phyloP scores from a whole-genome alignment of 345 rosid species.

The Aquilaria yunnanensis region DNA sequence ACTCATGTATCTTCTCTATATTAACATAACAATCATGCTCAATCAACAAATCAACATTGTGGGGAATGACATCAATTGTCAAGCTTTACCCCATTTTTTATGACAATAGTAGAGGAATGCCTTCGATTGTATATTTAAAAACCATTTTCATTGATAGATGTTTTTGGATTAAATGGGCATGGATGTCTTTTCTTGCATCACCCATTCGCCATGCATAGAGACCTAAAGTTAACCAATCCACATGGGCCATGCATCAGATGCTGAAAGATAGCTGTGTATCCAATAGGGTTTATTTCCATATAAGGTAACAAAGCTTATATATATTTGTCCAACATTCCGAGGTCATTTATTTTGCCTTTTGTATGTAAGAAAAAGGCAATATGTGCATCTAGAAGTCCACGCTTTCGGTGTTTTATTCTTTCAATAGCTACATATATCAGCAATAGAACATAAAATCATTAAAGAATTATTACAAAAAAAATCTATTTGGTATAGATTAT shows the following conservation, averaged over 20 bases:
- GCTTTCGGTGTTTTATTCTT: not conserved
- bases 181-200: not conserved
- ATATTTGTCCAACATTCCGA: not conserved
- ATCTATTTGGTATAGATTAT: not conserved
- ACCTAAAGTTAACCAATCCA: not conserved
- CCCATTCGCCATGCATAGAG: not conserved
- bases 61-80: too few species aligned
- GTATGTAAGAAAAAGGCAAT: not conserved
- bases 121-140: not conserved
- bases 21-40: too few species aligned
- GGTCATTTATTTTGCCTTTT: not conserved
- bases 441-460: too few species aligned
- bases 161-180: not conserved
- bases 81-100: too few species aligned
- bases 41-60: too few species aligned
- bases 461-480: not conserved
- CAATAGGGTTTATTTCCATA: not conserved
- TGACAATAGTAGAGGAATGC: not conserved
- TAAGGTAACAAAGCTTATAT: not conserved
- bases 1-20: too few species aligned
- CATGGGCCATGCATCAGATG: conserved; percentile 5
- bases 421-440: not conserved
- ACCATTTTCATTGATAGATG: not conserved
- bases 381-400: not conserved
- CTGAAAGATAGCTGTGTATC: not conserved